Evolutionary conservation across 73 alveolate genomes (phyloP).

Genomic region (Paramecium sexaurelia): DNA sequence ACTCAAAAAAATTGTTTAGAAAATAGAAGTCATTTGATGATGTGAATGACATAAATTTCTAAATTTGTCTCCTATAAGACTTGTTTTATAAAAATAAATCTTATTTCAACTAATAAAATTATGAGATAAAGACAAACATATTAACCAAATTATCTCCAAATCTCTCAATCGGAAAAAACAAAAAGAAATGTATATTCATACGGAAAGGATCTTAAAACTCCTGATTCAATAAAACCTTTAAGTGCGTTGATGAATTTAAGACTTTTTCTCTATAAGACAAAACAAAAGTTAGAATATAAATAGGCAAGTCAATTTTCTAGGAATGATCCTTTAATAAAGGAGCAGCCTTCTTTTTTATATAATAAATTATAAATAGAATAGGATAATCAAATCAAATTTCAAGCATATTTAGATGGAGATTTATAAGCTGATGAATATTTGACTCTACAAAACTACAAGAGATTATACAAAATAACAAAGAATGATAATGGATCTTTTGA

Average conservation of each 20-base stretch:
- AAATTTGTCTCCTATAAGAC: neutral
- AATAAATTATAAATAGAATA: neutral
- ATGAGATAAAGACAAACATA: constrained; percentile 23
- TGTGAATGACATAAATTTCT: neutral
- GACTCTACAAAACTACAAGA: neutral
- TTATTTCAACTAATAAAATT: neutral
- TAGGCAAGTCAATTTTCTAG: neutral
- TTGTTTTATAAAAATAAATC: neutral
- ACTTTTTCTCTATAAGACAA: constrained; percentile 1
- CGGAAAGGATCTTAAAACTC: neutral
- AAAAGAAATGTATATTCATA: neutral
- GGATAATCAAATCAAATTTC: neutral
- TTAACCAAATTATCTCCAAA: constrained; percentile 15
- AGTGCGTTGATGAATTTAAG: neutral
- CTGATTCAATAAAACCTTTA: neutral
- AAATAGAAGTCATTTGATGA: neutral
- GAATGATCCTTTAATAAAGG: constrained; percentile 23
- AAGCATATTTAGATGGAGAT: constrained; percentile 53
- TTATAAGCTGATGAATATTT: constrained; percentile 15
- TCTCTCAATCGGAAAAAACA: neutral
- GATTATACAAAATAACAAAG: neutral
- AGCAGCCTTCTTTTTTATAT: neutral
- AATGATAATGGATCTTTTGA: constrained; percentile 21
- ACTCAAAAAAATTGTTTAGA: neutral
- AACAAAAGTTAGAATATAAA: constrained; percentile 18